Conservation (phyloP, 805 yeast genomes). For the Myxozyma lipomycoides region DNA sequence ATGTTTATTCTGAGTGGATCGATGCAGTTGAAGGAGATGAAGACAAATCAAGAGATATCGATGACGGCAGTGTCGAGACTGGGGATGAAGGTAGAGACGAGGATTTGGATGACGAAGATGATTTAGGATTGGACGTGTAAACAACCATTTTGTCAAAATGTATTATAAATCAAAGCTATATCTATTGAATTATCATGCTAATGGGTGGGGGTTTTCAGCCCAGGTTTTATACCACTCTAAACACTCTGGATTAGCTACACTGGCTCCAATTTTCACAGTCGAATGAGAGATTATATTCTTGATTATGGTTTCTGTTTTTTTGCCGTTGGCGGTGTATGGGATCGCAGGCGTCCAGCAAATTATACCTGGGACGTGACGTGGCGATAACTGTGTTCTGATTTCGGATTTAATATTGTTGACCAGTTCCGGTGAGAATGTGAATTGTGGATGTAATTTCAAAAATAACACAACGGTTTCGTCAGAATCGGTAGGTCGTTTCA, state of each 20-base stretch:
- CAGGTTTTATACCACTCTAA: conserved; percentile 27
- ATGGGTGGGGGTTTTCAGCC: conserved; percentile 13
- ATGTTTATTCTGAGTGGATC: conserved; percentile 94
- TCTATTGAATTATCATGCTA: neutral
- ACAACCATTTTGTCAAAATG: conserved; percentile 1
- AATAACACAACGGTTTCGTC: conserved; percentile 30
- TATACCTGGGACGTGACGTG: conserved; percentile 30
- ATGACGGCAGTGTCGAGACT: conserved; percentile 16
- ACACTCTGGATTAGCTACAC: conserved; percentile 30
- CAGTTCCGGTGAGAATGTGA: conserved; percentile 13
- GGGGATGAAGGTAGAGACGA: conserved; percentile 32
- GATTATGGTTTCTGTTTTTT: conserved; percentile 30
- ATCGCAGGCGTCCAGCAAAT: conserved; percentile 28
- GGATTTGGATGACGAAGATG: conserved; percentile 10
- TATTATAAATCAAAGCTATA: neutral
- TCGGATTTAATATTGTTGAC: conserved; percentile 8
- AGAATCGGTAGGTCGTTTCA: conserved; percentile 22
- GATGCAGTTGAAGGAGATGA: conserved; percentile 76
- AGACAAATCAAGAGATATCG: conserved; percentile 30
- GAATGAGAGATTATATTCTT: conserved; percentile 26
- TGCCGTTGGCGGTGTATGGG: conserved; percentile 31
- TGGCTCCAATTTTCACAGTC: conserved; percentile 26
- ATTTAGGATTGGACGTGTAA: conserved; percentile 4
- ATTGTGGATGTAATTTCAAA: conserved; percentile 19
- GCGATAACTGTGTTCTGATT: conserved; percentile 25